Conservation (phyloP, 78 protist genomes). For the Tieghemostelium lacteum region DNA sequence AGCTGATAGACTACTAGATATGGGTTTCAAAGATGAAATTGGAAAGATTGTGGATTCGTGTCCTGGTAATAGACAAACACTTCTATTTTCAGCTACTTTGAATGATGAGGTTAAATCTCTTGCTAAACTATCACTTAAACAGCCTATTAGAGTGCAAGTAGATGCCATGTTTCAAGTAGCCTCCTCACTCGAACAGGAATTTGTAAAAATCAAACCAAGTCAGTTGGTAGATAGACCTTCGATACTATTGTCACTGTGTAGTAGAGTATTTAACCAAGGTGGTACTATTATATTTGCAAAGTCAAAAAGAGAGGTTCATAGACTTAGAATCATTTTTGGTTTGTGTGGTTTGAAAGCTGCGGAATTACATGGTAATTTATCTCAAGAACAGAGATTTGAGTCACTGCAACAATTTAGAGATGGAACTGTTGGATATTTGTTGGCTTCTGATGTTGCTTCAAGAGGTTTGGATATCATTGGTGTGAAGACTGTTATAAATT, state of each 20-base stretch:
- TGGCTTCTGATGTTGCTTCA: conserved; percentile 96
- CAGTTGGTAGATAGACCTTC: conserved; percentile 67
- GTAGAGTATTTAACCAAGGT: conserved; percentile 58
- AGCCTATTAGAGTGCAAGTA: conserved; percentile 85
- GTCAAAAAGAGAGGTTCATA: conserved; percentile 68
- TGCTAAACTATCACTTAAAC: conserved; percentile 69
- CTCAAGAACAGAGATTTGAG: conserved; percentile 70
- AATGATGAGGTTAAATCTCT: conserved; percentile 86
- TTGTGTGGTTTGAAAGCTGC: conserved; percentile 82
- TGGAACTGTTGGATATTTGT: conserved; percentile 75
- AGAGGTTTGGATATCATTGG: conserved; percentile 95
- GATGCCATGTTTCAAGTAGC: conserved; percentile 82
- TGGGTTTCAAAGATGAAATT: conserved; percentile 91
- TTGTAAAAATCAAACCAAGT: conserved; percentile 74
- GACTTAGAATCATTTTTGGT: conserved; percentile 81
- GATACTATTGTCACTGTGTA: conserved; percentile 33
- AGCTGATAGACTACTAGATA: conserved; percentile 93
- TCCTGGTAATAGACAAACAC: conserved; percentile 89
- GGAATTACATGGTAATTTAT: conserved; percentile 89
- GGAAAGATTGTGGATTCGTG: conserved; percentile 82
- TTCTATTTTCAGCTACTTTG: conserved; percentile 95
- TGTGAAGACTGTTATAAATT: conserved; percentile 91
- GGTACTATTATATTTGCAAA: conserved; percentile 62
- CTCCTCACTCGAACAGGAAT: conserved; percentile 84
- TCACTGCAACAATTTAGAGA: conserved; percentile 82